A percentile compares a stretch with the other conserved stretches of the same genome.
Conservation (phyloP, 345 rosid genomes). For the Bruguiera sexangula region DNA sequence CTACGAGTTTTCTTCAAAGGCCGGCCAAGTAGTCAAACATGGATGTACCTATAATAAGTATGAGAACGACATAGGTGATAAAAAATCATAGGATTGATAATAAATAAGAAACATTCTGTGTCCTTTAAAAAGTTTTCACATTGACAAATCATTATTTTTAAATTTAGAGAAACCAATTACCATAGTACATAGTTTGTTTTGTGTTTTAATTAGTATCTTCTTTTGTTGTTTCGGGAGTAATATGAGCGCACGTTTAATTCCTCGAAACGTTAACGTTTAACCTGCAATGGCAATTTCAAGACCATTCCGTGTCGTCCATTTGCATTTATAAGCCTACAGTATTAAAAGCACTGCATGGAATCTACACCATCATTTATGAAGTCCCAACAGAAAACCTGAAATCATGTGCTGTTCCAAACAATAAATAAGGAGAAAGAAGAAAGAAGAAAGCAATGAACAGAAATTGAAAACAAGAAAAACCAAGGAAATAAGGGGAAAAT, state of each 20-base stretch:
- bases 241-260: background rate
- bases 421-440: background rate
- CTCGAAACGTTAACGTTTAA: background rate
- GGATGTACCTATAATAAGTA: too few species aligned
- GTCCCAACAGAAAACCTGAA: slow-evolving; percentile 4
- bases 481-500: background rate
- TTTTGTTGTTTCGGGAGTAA: too few species aligned
- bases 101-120: too few species aligned
- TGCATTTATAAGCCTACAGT: background rate
- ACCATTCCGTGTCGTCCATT: background rate
- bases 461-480: background rate
- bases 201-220: too few species aligned
- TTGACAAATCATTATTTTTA: too few species aligned
- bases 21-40: too few species aligned
- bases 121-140: too few species aligned
- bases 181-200: too few species aligned
- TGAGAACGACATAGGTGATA: too few species aligned
- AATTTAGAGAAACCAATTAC: too few species aligned
- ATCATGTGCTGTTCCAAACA: background rate
- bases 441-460: background rate
- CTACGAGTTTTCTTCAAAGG: background rate
- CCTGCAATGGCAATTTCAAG: background rate
- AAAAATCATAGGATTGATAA: too few species aligned
- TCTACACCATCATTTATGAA: background rate
- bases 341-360: slow-evolving; percentile 5